Evolutionary conservation across 2,329 filamentous ascomycete genomes (phyloP).

Genomic region (Lasiodiplodia citricola): DNA sequence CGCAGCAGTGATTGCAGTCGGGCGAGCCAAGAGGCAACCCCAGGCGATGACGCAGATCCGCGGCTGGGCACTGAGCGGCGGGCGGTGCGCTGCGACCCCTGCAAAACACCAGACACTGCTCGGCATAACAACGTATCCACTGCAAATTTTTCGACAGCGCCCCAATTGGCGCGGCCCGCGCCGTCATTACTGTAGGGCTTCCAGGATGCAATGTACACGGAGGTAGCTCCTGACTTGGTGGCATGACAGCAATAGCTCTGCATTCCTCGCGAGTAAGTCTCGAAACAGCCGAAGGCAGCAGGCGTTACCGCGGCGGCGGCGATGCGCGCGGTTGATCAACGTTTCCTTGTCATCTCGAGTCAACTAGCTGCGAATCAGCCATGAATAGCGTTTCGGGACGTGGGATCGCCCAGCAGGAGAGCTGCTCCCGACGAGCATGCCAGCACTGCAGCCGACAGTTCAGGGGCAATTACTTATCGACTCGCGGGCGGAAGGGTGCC

Average conservation of each 20-base stretch:
- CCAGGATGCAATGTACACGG: slow-evolving; percentile 2
- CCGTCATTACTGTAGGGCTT: neutral
- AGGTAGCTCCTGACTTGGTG: neutral
- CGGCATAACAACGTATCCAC: slow-evolving; percentile 23
- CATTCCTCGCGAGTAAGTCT: neutral
- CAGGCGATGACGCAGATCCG: slow-evolving; percentile 17
- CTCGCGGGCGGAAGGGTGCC: neutral
- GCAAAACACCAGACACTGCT: slow-evolving; percentile 16
- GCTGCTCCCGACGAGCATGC: neutral
- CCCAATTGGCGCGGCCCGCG: slow-evolving; percentile 14
- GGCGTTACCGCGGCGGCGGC: neutral
- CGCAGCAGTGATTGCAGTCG: slow-evolving; percentile 15
- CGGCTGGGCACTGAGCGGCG: slow-evolving; percentile 12
- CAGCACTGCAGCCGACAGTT: neutral
- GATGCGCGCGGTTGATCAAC: slow-evolving; percentile 3
- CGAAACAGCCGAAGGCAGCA: neutral
- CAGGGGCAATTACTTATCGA: neutral
- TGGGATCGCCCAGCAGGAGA: neutral
- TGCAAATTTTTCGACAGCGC: slow-evolving; percentile 6
- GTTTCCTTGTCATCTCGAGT: neutral
- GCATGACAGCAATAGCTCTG: neutral
- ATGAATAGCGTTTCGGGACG: neutral
- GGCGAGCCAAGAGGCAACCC: slow-evolving; percentile 10
- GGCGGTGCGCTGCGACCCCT: slow-evolving; percentile 8
- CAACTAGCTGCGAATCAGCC: neutral